Evolutionary conservation across 257 asterid genomes (phyloP).

Genomic region (Scutellaria barbata): DNA sequence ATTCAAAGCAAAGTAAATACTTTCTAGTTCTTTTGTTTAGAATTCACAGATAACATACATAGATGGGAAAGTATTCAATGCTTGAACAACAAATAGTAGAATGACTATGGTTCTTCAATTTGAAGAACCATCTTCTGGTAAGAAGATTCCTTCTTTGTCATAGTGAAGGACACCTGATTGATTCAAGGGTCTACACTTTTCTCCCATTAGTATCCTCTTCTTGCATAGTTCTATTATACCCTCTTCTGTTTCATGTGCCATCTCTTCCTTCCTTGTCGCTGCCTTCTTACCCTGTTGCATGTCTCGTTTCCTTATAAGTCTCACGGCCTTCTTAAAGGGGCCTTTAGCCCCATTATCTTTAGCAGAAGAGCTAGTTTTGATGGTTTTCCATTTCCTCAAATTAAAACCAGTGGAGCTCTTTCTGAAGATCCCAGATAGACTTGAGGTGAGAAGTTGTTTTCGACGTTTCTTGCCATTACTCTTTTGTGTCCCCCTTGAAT

Average conservation of each 20-base stretch:
- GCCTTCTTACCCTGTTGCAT: neutral
- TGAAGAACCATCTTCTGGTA: slow-evolving; percentile 49
- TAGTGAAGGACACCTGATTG: slow-evolving; percentile 62
- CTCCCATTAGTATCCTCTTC: slow-evolving; percentile 80
- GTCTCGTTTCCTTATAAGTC: neutral
- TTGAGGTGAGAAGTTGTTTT: neutral
- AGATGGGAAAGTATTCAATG: too few species aligned
- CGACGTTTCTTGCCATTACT: neutral
- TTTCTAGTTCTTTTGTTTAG: too few species aligned
- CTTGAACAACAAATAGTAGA: too few species aligned
- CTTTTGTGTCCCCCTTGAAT: neutral
- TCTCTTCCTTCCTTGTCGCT: neutral
- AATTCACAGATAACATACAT: too few species aligned
- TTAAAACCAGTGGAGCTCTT: slow-evolving; percentile 26
- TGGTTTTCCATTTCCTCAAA: slow-evolving; percentile 40
- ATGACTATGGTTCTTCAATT: slow-evolving; percentile 5
- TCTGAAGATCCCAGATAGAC: slow-evolving; percentile 36
- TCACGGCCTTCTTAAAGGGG: neutral
- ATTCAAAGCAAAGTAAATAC: too few species aligned
- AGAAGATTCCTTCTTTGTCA: slow-evolving; percentile 54
- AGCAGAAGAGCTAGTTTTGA: slow-evolving; percentile 11
- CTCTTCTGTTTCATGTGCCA: slow-evolving; percentile 7
- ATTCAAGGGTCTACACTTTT: slow-evolving; percentile 58
- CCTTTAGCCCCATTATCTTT: slow-evolving; percentile 10
- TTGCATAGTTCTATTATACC: slow-evolving; percentile 56